Percentiles rank a stretch among this genome's conserved stretches.
phyloP scores from a whole-genome alignment of 2,329 filamentous ascomycete genomes.

The Malbranchea cinnamomea region DNA sequence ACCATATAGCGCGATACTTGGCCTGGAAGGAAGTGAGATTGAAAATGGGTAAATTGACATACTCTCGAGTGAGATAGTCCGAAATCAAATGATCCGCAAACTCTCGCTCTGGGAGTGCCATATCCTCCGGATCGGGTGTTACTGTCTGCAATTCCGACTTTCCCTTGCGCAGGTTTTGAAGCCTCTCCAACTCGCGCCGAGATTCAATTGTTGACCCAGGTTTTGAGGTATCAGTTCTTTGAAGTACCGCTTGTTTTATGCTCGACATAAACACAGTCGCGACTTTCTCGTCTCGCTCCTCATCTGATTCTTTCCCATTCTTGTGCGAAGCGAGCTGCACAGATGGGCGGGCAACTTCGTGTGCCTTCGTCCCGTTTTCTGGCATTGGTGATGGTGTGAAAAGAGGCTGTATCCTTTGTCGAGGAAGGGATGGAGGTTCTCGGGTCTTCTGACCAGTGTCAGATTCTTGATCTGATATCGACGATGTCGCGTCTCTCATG shows the following conservation, averaged over 20 bases:
- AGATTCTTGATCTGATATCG: no score
- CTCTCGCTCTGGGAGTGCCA: constrained; percentile 8
- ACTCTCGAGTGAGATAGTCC: constrained; percentile 14
- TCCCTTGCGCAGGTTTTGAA: constrained; percentile 2
- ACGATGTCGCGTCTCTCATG: no score
- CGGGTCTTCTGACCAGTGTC: constrained; percentile 3
- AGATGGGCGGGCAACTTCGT: background rate
- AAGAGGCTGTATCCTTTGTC: background rate
- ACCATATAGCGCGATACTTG: constrained; percentile 8
- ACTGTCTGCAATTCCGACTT: constrained; percentile 3
- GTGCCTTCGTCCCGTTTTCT: background rate
- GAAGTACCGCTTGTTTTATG: constrained; percentile 8
- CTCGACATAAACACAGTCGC: constrained; percentile 1
- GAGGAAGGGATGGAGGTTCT: background rate
- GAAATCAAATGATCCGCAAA: constrained; percentile 11
- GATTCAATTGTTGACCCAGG: constrained; percentile 6
- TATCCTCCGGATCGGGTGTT: constrained; percentile 2
- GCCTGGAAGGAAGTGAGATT: constrained; percentile 10
- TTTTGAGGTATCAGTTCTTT: constrained; percentile 9
- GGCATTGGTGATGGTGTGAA: background rate
- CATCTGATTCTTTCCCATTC: background rate
- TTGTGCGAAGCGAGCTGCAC: background rate
- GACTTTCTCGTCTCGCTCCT: background rate
- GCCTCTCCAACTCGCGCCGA: constrained; percentile 6
- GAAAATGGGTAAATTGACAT: constrained; percentile 15